phyloP scores from a whole-genome alignment of 768 basidiomycete genomes.

The Hysterangium stoloniferum region DNA sequence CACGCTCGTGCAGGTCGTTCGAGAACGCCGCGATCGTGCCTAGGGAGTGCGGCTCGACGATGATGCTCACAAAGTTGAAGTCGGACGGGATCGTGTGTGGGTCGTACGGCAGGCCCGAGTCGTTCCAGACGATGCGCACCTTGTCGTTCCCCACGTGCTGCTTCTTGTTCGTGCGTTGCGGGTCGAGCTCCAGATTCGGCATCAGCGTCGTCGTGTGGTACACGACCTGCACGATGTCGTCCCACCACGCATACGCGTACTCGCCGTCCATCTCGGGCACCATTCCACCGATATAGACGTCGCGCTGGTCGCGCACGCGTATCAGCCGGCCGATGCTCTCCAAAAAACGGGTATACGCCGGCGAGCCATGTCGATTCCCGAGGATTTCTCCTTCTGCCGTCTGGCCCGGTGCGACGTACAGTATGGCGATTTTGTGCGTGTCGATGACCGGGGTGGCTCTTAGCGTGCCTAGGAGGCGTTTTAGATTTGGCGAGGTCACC shows the following conservation, averaged over 20 bases:
- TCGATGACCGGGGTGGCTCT: slow-evolving; percentile 92
- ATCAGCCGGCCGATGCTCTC: slow-evolving; percentile 85
- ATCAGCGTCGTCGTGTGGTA: slow-evolving; percentile 97
- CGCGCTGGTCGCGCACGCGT: slow-evolving; percentile 79
- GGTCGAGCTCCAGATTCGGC: slow-evolving; percentile 70
- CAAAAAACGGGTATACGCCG: slow-evolving; percentile 89
- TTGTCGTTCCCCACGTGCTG: slow-evolving; percentile 95
- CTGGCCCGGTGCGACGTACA: slow-evolving; percentile 94
- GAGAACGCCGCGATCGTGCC: slow-evolving; percentile 82
- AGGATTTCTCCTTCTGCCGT: slow-evolving; percentile 79
- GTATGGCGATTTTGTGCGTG: slow-evolving; percentile 91
- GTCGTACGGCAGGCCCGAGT: slow-evolving; percentile 79
- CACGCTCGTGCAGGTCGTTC: slow-evolving; percentile 77
- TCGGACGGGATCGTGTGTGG: slow-evolving; percentile 90
- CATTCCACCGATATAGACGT: slow-evolving; percentile 88
- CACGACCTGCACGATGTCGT: slow-evolving; percentile 90
- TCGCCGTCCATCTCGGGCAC: slow-evolving; percentile 90
- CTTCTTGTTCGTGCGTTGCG: slow-evolving; percentile 78
- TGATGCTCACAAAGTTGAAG: slow-evolving; percentile 96
- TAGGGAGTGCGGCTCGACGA: slow-evolving; percentile 88
- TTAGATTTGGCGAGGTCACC: slow-evolving; percentile 43
- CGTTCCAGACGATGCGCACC: slow-evolving; percentile 96
- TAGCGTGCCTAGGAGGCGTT: slow-evolving; percentile 55
- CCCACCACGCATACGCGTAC: slow-evolving; percentile 99
- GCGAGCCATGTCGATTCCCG: slow-evolving; percentile 85